These are phyloP conservation scores for Tricholoma furcatifolium DNA, from an alignment of 768 basidiomycete genomes.

Conservation along the genomic window DNA sequence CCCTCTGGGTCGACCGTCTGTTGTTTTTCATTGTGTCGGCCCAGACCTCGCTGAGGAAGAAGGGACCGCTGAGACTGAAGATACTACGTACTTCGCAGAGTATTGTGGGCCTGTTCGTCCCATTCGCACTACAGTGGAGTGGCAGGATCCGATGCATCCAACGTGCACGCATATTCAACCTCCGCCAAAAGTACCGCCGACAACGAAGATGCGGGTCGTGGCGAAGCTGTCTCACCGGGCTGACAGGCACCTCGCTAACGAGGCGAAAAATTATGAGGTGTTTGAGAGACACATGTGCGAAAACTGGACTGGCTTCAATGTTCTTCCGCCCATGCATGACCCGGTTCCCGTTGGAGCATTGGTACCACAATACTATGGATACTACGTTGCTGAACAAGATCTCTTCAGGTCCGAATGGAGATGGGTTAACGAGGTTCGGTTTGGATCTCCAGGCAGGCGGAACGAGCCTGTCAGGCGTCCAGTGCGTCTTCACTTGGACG, in stretches of 20 bases:
- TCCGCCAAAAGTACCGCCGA: conserved; percentile 26
- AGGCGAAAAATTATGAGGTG: conserved; percentile 42
- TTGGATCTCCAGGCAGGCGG: no score
- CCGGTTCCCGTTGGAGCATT: conserved; percentile 49
- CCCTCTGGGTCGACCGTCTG: conserved; percentile 1
- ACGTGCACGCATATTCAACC: conserved; percentile 30
- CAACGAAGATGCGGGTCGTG: conserved; percentile 37
- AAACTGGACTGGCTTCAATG: conserved; percentile 49
- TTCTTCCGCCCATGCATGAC: conserved; percentile 37
- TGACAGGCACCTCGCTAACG: conserved; percentile 36
- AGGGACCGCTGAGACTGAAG: not conserved
- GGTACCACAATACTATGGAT: conserved; percentile 66
- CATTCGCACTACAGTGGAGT: conserved; percentile 23
- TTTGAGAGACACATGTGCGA: conserved; percentile 47
- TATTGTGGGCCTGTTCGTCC: conserved; percentile 13
- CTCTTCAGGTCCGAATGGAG: conserved; percentile 6
- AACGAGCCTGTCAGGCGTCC: no score
- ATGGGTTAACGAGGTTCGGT: not conserved
- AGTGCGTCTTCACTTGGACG: no score
- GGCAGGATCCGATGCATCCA: conserved; percentile 28
- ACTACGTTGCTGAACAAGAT: conserved; percentile 36
- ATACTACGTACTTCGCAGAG: conserved; percentile 1
- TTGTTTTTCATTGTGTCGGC: conserved; percentile 4
- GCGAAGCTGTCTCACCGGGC: conserved; percentile 41
- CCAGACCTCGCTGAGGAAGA: not conserved